These are phyloP conservation scores for Pleurotus giganteus DNA, from an alignment of 768 basidiomycete genomes.

Conservation along the genomic window DNA sequence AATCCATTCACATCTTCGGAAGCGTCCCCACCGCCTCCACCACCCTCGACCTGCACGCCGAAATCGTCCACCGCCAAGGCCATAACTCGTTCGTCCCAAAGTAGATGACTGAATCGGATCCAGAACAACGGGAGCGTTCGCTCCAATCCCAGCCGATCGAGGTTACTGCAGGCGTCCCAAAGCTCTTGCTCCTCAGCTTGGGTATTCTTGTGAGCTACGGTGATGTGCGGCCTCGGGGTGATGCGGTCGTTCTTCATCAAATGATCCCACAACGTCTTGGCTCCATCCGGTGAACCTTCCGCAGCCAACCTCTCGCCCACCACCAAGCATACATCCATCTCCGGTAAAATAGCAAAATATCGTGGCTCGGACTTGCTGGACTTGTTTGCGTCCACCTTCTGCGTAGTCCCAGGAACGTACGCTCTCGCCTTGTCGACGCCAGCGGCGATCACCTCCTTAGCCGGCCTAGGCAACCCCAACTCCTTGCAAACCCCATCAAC, in stretches of 20 bases:
- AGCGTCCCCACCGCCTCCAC: conserved; percentile 29
- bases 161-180: conserved; percentile 48
- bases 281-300: conserved; percentile 26
- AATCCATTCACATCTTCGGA: conserved; percentile 41
- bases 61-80: conserved; percentile 70
- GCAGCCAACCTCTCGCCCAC: conserved; percentile 41
- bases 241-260: conserved; percentile 50
- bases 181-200: conserved; percentile 26
- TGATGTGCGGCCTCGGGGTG: conserved; percentile 72
- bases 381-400: conserved; percentile 33
- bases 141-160: conserved; percentile 30
- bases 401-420: conserved; percentile 37
- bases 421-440: conserved; percentile 45
- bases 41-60: conserved; percentile 27
- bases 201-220: conserved; percentile 73
- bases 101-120: conserved; percentile 56
- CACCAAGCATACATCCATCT: conserved; percentile 56
- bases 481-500: conserved; percentile 56
- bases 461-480: conserved; percentile 53
- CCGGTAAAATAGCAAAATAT: conserved; percentile 80
- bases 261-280: conserved; percentile 43
- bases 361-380: conserved; percentile 44
- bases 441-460: conserved; percentile 51
- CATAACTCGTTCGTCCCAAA: conserved; percentile 84
- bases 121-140: conserved; percentile 51